Conservation (phyloP, 106 monocot genomes). For the Allium fistulosum region DNA sequence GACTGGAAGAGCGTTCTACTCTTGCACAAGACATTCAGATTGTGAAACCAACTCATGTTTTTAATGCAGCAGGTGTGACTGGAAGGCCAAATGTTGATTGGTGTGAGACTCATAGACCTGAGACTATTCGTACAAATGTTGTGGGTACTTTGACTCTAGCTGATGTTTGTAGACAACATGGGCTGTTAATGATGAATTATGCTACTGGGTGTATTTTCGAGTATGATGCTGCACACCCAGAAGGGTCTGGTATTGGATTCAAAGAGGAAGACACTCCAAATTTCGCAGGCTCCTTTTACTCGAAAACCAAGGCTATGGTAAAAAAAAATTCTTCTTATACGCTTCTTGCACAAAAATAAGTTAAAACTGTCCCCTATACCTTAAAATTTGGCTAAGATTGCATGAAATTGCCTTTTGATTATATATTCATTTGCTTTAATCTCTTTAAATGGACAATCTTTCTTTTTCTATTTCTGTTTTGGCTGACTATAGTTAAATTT, state of each 20-base stretch:
- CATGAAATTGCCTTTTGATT: no score
- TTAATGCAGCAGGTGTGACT: constrained; percentile 32
- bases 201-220: constrained; percentile 30
- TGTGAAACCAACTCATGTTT: constrained; percentile 29
- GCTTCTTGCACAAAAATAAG: no score
- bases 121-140: constrained; percentile 21
- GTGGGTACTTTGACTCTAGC: constrained; percentile 21
- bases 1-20: constrained; percentile 16
- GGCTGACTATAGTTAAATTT: no score
- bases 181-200: constrained; percentile 23
- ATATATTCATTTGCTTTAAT: no score
- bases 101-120: constrained; percentile 24
- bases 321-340: no score
- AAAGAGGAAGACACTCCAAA: constrained; percentile 31
- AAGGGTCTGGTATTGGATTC: constrained; percentile 26
- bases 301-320: constrained; percentile 30
- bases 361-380: no score
- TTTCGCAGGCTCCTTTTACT: constrained; percentile 25
- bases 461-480: no score
- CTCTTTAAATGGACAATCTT: no score
- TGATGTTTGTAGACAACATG: constrained; percentile 24
- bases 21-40: constrained; percentile 21
- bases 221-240: constrained; percentile 15
- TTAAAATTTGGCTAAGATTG: no score
- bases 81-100: constrained; percentile 32